Percentiles rank a stretch among this genome's conserved stretches.
Evolutionary conservation across 1,139 yeast species (phyloP).

Genomic region (Magnusiomyces tetraspermus): DNA sequence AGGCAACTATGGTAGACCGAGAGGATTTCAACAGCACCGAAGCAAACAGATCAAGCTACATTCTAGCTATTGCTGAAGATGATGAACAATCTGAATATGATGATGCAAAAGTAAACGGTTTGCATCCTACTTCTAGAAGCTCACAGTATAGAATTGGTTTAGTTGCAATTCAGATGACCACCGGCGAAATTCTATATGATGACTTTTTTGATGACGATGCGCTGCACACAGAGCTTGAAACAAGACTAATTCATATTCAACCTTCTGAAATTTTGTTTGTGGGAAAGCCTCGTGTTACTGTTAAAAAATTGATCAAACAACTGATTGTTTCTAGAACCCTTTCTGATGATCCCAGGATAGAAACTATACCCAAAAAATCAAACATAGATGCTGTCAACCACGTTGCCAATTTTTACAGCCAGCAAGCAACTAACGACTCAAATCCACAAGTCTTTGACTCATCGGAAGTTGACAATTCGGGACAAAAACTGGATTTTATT

Average conservation of each 20-base stretch:
- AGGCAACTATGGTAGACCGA: conserved; percentile 66
- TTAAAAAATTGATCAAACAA: conserved; percentile 25
- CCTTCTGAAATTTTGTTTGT: conserved; percentile 63
- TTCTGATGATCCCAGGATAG: conserved; percentile 10
- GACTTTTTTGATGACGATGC: conserved; percentile 45
- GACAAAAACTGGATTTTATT: conserved; percentile 7
- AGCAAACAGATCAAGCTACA: conserved; percentile 6
- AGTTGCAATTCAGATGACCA: conserved; percentile 64
- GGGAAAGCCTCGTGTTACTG: conserved; percentile 33
- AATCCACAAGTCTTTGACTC: conserved; percentile 13
- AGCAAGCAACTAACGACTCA: conserved; percentile 6
- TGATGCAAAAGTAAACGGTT: neutral
- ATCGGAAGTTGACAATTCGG: conserved; percentile 1
- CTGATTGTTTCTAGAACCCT: conserved; percentile 11
- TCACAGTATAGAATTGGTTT: conserved; percentile 31
- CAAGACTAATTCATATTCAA: conserved; percentile 59
- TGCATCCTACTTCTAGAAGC: neutral
- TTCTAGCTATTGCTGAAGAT: conserved; percentile 21
- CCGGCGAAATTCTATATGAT: conserved; percentile 73
- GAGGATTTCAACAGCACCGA: conserved; percentile 1
- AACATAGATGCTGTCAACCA: conserved; percentile 4
- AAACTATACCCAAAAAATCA: conserved; percentile 8
- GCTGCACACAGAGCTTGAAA: conserved; percentile 53
- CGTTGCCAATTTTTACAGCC: conserved; percentile 16
- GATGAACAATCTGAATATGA: neutral